Percentiles rank a stretch among this genome's conserved stretches.
phyloP scores from a whole-genome alignment of 2,329 filamentous ascomycete species.

The Fusarium oligoseptatum region DNA sequence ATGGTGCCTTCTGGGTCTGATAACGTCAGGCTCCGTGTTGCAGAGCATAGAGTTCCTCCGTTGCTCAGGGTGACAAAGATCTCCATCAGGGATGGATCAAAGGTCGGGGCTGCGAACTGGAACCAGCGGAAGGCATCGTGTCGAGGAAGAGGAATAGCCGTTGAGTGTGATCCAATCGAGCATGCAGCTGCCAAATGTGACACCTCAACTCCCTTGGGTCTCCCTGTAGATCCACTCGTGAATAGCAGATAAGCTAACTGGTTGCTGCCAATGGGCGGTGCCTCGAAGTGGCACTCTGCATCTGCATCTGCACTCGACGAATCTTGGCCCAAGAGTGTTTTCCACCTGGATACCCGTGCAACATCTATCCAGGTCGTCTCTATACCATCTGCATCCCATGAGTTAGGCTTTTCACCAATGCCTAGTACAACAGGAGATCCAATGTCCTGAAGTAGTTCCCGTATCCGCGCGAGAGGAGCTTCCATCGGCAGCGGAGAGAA shows the following conservation, averaged over 20 bases:
- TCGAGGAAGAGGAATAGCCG: slow-evolving; percentile 5
- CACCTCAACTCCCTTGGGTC: slow-evolving; percentile 6
- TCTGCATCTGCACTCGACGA: background rate
- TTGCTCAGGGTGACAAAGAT: slow-evolving; percentile 83
- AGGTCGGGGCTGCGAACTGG: slow-evolving; percentile 59
- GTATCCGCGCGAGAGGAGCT: slow-evolving; percentile 38
- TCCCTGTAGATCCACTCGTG: slow-evolving; percentile 7
- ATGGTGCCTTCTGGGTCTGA: slow-evolving; percentile 39
- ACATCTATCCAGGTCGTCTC: slow-evolving; percentile 1
- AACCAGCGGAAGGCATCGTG: slow-evolving; percentile 51
- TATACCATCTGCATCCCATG: background rate
- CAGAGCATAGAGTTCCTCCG: slow-evolving; percentile 53
- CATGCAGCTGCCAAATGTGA: slow-evolving; percentile 8
- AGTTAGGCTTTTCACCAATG: background rate
- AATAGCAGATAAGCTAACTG: slow-evolving; percentile 5
- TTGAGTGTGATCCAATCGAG: slow-evolving; percentile 2
- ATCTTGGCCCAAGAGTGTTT: background rate
- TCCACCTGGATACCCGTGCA: background rate
- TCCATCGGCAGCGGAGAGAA: slow-evolving; percentile 56
- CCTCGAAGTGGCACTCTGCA: background rate
- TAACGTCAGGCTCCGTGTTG: slow-evolving; percentile 46
- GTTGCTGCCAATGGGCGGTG: background rate
- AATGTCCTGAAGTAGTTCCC: slow-evolving; percentile 10
- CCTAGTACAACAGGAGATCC: background rate
- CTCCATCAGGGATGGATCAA: slow-evolving; percentile 86